phyloP scores from a whole-genome alignment of 345 rosid genomes.

The Corymbia maculata region DNA sequence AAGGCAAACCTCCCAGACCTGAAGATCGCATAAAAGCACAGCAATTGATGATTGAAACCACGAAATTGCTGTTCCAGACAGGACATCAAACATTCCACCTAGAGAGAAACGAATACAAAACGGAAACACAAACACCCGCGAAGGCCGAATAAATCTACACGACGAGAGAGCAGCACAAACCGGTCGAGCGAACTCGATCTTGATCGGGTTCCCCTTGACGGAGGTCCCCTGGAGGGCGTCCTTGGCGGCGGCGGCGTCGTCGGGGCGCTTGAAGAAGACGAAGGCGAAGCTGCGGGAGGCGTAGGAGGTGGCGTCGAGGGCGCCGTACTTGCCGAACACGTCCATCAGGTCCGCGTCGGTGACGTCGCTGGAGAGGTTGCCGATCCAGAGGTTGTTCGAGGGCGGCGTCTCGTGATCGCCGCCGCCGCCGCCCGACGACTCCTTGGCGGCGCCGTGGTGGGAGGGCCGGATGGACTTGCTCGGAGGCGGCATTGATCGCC shows the following conservation, averaged over 20 bases:
- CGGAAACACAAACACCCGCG: neutral
- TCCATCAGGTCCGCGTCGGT: slow-evolving; percentile 60
- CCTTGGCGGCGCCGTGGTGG: slow-evolving; percentile 3
- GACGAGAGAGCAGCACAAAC: slow-evolving; percentile 61
- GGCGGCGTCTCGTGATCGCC: slow-evolving; percentile 29
- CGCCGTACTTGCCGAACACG: slow-evolving; percentile 52
- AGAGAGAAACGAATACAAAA: neutral
- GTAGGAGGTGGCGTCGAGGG: slow-evolving; percentile 61
- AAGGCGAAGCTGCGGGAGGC: slow-evolving; percentile 69
- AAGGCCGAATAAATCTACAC: slow-evolving; percentile 10
- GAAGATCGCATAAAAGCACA: neutral
- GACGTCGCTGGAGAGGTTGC: slow-evolving; percentile 49
- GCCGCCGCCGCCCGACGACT: slow-evolving; percentile 9
- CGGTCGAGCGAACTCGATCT: slow-evolving; percentile 98
- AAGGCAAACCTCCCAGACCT: neutral
- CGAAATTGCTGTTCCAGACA: neutral
- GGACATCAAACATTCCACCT: neutral
- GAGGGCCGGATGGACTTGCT: slow-evolving; percentile 13
- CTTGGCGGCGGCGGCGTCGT: slow-evolving; percentile 78
- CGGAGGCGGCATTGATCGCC: slow-evolving; percentile 23
- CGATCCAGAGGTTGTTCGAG: slow-evolving; percentile 82
- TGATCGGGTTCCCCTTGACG: slow-evolving; percentile 52
- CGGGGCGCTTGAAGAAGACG: slow-evolving; percentile 64
- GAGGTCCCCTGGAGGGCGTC: slow-evolving; percentile 58
- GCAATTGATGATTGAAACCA: neutral